These are phyloP conservation scores for Bonia amplexicaulis DNA, from an alignment of 176 grass and related monocot species.

Conservation along the genomic window DNA sequence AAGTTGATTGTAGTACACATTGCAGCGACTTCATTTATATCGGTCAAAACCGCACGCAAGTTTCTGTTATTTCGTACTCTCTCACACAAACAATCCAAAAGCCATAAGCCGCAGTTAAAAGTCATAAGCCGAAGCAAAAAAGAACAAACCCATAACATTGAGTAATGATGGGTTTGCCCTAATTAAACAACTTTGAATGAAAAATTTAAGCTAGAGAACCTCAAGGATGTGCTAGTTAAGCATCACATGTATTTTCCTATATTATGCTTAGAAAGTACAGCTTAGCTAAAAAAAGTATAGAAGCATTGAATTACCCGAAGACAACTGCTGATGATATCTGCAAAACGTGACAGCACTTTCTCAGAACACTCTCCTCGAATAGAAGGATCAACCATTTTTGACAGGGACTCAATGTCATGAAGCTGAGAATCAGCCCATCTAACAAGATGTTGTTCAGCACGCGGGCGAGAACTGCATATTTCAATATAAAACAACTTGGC, in stretches of 20 bases:
- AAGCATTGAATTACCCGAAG: constrained; percentile 48
- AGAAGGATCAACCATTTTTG: constrained; percentile 64
- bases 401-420: constrained; percentile 76
- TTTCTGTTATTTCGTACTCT: too few relatives aligned
- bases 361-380: constrained; percentile 52
- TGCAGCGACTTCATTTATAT: too few relatives aligned
- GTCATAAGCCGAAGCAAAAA: too few relatives aligned
- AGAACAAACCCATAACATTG: background rate
- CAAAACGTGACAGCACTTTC: constrained; percentile 64
- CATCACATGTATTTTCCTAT: background rate
- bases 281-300: constrained; percentile 5
- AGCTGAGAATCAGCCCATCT: constrained; percentile 73
- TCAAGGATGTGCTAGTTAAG: constrained; percentile 10
- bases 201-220: constrained; percentile 7
- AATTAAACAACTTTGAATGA: constrained; percentile 6
- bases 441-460: constrained; percentile 66
- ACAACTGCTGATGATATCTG: constrained; percentile 76
- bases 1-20: too few relatives aligned
- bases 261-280: constrained; percentile 10
- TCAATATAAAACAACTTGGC: background rate
- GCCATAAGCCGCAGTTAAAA: too few relatives aligned
- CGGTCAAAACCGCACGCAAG: too few relatives aligned
- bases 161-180: background rate
- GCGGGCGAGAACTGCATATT: constrained; percentile 58
- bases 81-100: too few relatives aligned